These are phyloP conservation scores for Fusarium sp. DNA, from an alignment of 2,329 filamentous ascomycete species.

Conservation along the genomic window DNA sequence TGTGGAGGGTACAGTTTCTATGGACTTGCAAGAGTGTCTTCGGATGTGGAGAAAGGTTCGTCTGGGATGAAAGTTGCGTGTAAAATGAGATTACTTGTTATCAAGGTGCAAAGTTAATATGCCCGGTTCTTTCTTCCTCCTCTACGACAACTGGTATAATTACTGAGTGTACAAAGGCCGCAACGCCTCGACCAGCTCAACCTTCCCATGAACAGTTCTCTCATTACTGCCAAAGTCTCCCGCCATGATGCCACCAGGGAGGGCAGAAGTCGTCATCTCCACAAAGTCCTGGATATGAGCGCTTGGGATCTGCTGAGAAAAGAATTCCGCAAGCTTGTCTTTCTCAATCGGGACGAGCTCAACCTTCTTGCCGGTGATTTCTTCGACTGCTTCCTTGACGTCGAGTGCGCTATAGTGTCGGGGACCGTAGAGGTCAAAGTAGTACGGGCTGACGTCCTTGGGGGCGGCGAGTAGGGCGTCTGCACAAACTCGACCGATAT, in stretches of 20 bases:
- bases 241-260: conserved; percentile 45
- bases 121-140: no score
- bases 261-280: conserved; percentile 42
- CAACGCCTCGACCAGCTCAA: conserved; percentile 42
- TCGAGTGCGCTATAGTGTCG: conserved; percentile 45
- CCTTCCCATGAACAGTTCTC: conserved; percentile 36
- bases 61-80: conserved; percentile 53
- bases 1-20: conserved; percentile 60
- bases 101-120: no score
- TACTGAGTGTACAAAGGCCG: not conserved
- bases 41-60: conserved; percentile 66
- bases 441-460: conserved; percentile 3
- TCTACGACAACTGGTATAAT: no score
- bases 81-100: not conserved
- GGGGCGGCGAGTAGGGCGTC: conserved; percentile 32
- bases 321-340: conserved; percentile 41
- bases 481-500: conserved; percentile 44
- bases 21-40: conserved; percentile 68
- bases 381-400: conserved; percentile 43
- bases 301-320: conserved; percentile 33
- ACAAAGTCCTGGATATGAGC: conserved; percentile 41
- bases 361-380: conserved; percentile 38
- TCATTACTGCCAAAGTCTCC: conserved; percentile 40
- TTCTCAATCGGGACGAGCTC: conserved; percentile 35
- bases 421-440: conserved; percentile 46